Evolutionary conservation across 2,329 filamentous ascomycete genomes (phyloP).

Genomic region (Colletotrichum melonis): DNA sequence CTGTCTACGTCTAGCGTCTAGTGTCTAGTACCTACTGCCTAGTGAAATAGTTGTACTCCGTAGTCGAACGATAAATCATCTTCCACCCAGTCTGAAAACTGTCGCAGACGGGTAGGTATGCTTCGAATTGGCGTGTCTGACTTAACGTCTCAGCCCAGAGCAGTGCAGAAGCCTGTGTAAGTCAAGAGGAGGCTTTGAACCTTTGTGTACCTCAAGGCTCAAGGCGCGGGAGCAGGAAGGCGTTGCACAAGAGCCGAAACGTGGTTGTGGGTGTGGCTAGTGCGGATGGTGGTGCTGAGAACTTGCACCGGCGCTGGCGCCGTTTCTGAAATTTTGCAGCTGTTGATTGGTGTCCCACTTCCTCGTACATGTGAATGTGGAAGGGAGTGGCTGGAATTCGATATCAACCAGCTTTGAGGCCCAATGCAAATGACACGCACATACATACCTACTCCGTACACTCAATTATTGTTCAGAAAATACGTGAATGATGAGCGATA

Average conservation of each 20-base stretch:
- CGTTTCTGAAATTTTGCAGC: constrained; percentile 22
- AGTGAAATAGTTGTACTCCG: background rate
- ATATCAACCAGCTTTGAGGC: background rate
- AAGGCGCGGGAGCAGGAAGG: background rate
- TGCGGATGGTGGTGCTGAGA: background rate
- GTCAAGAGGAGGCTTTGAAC: background rate
- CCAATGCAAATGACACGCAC: background rate
- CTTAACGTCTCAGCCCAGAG: constrained; percentile 14
- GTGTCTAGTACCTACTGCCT: no score
- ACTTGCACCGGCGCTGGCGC: background rate
- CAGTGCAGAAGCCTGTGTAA: constrained; percentile 23
- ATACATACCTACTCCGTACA: no score
- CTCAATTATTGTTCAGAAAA: background rate
- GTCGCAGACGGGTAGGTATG: background rate
- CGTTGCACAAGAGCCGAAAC: constrained; percentile 31
- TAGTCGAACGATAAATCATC: constrained; percentile 1
- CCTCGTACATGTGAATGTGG: background rate
- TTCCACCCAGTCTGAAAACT: constrained; percentile 7
- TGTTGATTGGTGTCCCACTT: background rate
- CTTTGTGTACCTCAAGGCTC: background rate
- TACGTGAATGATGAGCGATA: background rate
- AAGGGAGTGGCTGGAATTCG: constrained; percentile 30
- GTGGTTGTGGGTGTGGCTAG: constrained; percentile 33
- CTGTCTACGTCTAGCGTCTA: background rate
- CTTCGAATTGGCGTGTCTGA: constrained; percentile 9